phyloP scores from a whole-genome alignment of 345 rosid genomes.

The Corchorus olitorius region DNA sequence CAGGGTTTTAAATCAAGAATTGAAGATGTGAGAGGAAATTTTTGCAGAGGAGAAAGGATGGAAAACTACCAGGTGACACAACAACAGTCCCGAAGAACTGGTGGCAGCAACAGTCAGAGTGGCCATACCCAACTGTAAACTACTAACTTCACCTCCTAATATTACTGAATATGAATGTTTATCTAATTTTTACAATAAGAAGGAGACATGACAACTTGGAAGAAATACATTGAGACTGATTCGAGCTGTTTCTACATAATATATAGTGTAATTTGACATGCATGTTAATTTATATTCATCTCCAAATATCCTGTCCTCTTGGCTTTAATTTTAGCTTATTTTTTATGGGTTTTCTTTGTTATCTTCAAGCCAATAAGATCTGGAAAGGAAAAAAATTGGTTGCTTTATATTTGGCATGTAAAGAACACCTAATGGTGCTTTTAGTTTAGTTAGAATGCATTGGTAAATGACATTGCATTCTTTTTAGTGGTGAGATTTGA shows the following conservation, averaged over 20 bases:
- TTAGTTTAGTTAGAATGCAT: slow-evolving; percentile 24
- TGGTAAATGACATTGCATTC: background rate
- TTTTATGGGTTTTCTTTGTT: slow-evolving; percentile 34
- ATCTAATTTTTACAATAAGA: background rate
- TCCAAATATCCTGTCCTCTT: slow-evolving; percentile 5
- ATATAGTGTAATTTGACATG: too few relatives aligned
- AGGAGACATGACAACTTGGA: too few relatives aligned
- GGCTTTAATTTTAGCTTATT: slow-evolving; percentile 15
- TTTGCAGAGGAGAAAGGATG: slow-evolving; percentile 94
- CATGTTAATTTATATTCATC: background rate
- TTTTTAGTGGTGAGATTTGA: slow-evolving; percentile 25
- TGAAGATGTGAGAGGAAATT: slow-evolving; percentile 96
- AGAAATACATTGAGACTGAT: too few relatives aligned
- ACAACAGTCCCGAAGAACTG: slow-evolving; percentile 86
- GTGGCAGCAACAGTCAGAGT: slow-evolving; percentile 98
- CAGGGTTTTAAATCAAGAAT: slow-evolving; percentile 96
- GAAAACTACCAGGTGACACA: slow-evolving; percentile 96
- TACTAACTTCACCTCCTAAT: background rate
- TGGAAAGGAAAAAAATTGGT: slow-evolving; percentile 28
- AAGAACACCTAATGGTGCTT: slow-evolving; percentile 16
- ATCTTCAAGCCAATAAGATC: slow-evolving; percentile 43
- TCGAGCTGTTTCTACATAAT: too few relatives aligned
- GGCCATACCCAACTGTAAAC: slow-evolving; percentile 99
- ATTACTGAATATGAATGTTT: background rate
- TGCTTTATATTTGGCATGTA: slow-evolving; percentile 10